These are phyloP conservation scores for Urtica urens DNA, from an alignment of 306 rosid genomes.

Conservation along the genomic window DNA sequence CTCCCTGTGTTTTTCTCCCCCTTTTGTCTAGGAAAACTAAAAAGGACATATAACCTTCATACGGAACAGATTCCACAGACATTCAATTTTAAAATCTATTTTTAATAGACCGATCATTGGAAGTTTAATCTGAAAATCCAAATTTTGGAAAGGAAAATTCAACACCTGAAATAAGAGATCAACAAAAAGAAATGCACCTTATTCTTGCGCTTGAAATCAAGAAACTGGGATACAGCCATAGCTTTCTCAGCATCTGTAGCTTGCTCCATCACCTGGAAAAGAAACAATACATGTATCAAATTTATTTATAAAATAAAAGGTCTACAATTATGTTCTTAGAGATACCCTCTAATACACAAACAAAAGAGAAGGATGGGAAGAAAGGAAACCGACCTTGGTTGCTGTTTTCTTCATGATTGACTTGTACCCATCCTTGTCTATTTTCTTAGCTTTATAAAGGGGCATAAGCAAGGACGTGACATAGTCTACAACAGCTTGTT, in stretches of 20 bases:
- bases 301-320: not conserved
- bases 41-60: too few species aligned
- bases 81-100: too few species aligned
- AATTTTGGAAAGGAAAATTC: not conserved
- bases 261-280: constrained; percentile 92
- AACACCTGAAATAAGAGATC: constrained; percentile 5
- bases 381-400: constrained; percentile 54
- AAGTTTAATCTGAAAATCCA: too few species aligned
- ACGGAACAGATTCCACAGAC: too few species aligned
- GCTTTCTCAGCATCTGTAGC: constrained; percentile 89
- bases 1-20: too few species aligned
- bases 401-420: constrained; percentile 99
- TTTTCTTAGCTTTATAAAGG: constrained; percentile 90
- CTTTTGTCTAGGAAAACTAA: too few species aligned
- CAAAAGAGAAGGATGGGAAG: constrained; percentile 10
- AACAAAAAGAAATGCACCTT: constrained; percentile 43
- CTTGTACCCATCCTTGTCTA: constrained; percentile 92
- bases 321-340: too few species aligned
- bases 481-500: constrained; percentile 97
- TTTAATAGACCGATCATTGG: too few species aligned
- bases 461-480: constrained; percentile 97
- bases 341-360: constrained; percentile 9
- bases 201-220: constrained; percentile 89
- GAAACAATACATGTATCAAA: constrained; percentile 11
- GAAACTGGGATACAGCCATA: constrained; percentile 73